These are phyloP conservation scores for Termitomyces sp. DNA, from an alignment of 768 basidiomycete genomes.

Conservation along the genomic window DNA sequence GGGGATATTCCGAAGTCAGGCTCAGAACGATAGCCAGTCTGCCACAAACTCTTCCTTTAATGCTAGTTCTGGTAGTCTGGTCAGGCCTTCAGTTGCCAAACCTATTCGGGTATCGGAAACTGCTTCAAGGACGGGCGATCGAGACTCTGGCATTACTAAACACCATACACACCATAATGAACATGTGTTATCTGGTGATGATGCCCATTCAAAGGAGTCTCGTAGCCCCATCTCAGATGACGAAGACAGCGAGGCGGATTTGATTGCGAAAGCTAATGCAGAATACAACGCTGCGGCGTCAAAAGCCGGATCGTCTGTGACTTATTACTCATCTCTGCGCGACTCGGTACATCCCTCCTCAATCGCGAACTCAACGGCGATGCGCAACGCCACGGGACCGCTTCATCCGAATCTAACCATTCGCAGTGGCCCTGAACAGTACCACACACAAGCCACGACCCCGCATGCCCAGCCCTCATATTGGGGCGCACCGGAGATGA, in stretches of 20 bases:
- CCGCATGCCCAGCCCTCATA: conserved; percentile 2
- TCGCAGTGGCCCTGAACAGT: conserved; percentile 16
- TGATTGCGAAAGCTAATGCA: conserved; percentile 38
- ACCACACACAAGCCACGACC: conserved; percentile 4
- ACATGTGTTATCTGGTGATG: background rate
- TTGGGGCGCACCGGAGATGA: background rate
- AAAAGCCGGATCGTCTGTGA: conserved; percentile 13
- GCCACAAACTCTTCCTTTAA: background rate
- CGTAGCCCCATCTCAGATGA: conserved; percentile 27
- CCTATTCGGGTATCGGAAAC: conserved; percentile 6
- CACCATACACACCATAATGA: background rate
- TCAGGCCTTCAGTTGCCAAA: background rate
- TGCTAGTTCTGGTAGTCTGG: conserved; percentile 1
- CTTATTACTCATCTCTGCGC: conserved; percentile 19
- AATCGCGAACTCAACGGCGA: background rate
- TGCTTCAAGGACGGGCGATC: conserved; percentile 8
- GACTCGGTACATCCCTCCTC: conserved; percentile 2
- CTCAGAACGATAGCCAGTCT: conserved; percentile 6
- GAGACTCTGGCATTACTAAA: background rate
- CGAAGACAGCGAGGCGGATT: conserved; percentile 31
- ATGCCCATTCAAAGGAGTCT: conserved; percentile 10
- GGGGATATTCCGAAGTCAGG: conserved; percentile 16
- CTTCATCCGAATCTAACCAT: conserved; percentile 14
- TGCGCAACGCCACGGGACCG: background rate
- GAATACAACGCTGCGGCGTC: conserved; percentile 35